Base-by-base conservation (phyloP, 768 basidiomycete genomes). In the Amanita polypyramis region DNA sequence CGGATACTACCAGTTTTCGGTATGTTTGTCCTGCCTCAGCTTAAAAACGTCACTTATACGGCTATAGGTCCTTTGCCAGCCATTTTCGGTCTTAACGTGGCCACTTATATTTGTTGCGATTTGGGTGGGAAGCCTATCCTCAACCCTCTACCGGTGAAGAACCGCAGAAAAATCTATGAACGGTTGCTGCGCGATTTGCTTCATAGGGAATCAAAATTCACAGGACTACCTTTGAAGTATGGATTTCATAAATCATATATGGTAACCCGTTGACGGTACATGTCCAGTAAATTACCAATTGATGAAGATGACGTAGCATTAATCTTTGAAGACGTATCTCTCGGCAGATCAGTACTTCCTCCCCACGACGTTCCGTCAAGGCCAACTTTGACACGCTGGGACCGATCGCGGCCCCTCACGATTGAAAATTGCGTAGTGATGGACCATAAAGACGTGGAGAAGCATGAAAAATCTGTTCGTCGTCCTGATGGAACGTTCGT, bases 1-100 rank as follows among this genome's bases (percentile, higher is more conserved):
- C 77, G 95, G 32, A 95, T 97, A 54, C 62, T 97, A 9, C 95
- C 95, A 23, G 95, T 97, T 4, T 73, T 97, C 2, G 91, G 85
- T 82, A 44, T 5, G 75, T 60, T 19, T 21, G 34, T 33, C 36
- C 29, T 45, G 39, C 25, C 1, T 35, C 41, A n/a, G 46, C 29
- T 38, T 46, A 23, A 7, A 33, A 17, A 9, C 23, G 20, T 20
- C n/a, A 5, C n/a, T 23, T 25, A 20, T 21, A 5, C 10, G 20
- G 5, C 20, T 10, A 2, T 47, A 80, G 84, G 86, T 6, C 87
- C 93, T 0, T 65, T 96, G 6, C 94, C 93, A 0, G 77, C 86
- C 2, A 80, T 95, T 50, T 98, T 99, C 60, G 96, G 94, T 12
- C 73, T 98, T 52, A 76, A 95, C 55, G 82, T 85, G 33, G 87